Evolutionary conservation across 352 stramenopile species (phyloP).

Genomic region (Chrysophaeum taylorii): DNA sequence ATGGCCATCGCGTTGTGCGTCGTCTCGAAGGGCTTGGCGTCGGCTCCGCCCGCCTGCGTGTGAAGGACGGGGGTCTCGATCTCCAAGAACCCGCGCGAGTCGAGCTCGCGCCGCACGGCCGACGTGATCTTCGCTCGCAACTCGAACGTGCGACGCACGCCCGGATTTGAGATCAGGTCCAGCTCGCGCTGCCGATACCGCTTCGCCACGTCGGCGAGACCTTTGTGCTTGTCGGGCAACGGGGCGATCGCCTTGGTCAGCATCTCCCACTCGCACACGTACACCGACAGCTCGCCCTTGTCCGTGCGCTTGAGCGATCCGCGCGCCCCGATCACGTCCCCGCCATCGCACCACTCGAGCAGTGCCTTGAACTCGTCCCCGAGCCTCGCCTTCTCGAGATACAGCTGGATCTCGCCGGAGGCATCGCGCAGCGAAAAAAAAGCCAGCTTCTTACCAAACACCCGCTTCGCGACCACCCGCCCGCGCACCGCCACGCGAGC

Average conservation of each 20-base stretch:
- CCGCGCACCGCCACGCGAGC: constrained; percentile 51
- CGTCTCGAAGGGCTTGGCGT: constrained; percentile 93
- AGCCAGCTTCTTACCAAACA: constrained; percentile 66
- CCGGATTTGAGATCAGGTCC: constrained; percentile 90
- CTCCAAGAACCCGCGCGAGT: constrained; percentile 86
- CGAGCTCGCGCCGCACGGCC: constrained; percentile 78
- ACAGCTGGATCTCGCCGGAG: constrained; percentile 55
- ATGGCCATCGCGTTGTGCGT: constrained; percentile 91
- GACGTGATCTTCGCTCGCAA: constrained; percentile 83
- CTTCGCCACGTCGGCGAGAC: constrained; percentile 59
- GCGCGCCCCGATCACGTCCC: constrained; percentile 62
- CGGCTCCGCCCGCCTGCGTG: constrained; percentile 81
- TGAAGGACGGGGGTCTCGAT: constrained; percentile 97
- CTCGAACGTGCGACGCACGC: constrained; percentile 79
- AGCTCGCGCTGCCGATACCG: constrained; percentile 82
- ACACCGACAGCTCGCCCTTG: constrained; percentile 66
- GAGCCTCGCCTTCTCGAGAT: constrained; percentile 65
- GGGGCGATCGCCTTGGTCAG: constrained; percentile 63
- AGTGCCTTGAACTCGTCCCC: constrained; percentile 35
- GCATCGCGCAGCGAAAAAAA: constrained; percentile 71
- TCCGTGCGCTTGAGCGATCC: constrained; percentile 62
- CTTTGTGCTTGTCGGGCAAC: constrained; percentile 69
- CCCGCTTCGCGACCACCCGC: constrained; percentile 58
- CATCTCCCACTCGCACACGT: constrained; percentile 62
- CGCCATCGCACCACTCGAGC: constrained; percentile 58